Evolutionary conservation across 2,329 filamentous ascomycete species (phyloP).

Genomic region (Graphilbum sp.): DNA sequence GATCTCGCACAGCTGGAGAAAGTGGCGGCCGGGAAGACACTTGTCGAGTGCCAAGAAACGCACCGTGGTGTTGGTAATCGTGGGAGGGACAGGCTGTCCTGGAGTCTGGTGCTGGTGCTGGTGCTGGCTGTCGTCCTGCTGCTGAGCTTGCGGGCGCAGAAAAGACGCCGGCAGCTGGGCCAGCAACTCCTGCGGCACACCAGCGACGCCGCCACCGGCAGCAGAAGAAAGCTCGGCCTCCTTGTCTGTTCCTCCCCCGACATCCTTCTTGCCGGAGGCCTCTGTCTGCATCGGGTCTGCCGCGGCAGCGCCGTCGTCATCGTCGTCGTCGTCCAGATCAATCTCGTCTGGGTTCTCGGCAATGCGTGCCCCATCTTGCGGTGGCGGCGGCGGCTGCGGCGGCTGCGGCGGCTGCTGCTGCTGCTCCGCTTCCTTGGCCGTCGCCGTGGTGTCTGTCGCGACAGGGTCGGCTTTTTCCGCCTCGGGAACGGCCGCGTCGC

Average conservation of each 20-base stretch:
- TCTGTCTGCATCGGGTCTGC: constrained; percentile 10
- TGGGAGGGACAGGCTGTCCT: constrained; percentile 48
- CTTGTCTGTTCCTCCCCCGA: not conserved
- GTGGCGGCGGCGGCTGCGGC: too few relatives aligned
- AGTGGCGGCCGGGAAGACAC: constrained; percentile 63
- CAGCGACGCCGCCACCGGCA: constrained; percentile 9
- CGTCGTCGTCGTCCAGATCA: constrained; percentile 47
- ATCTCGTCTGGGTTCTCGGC: constrained; percentile 49
- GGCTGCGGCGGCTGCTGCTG: too few relatives aligned
- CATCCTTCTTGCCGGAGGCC: not conserved
- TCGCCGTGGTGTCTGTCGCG: constrained; percentile 1
- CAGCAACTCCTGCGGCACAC: constrained; percentile 47
- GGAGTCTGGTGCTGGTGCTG: constrained; percentile 15
- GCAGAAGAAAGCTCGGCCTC: not conserved
- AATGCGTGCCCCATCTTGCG: too few relatives aligned
- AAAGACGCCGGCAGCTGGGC: constrained; percentile 67
- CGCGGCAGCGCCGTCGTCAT: constrained; percentile 18
- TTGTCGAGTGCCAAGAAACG: constrained; percentile 87
- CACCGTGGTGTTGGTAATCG: constrained; percentile 64
- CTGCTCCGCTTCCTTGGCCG: constrained; percentile 6
- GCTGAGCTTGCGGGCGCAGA: constrained; percentile 21
- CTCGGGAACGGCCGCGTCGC: constrained; percentile 12
- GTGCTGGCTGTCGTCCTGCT: constrained; percentile 10
- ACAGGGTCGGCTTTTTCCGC: constrained; percentile 2
- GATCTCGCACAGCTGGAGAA: constrained; percentile 63